Evolutionary conservation across 75 land plant species (phyloP), one percentile per base, ranked within the genome.

Genomic region (Adiantum capillusveneris): DNA sequence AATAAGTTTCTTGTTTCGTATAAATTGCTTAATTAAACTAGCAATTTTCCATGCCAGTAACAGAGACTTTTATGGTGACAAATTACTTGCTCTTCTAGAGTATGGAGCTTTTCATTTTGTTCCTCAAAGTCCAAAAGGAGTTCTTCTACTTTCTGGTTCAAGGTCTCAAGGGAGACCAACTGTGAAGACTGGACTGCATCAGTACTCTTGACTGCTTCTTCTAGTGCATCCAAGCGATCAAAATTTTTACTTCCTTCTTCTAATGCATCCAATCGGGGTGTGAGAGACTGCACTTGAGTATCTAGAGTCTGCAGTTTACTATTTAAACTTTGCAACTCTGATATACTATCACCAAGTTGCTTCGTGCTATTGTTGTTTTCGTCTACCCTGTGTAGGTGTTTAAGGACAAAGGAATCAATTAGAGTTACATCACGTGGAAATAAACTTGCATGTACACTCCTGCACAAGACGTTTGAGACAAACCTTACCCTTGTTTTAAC

Each of bases 71-170:
- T n/a, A 28, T 21, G 14, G 29, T 18, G 27, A 56, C 12, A 13
- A 3, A 44, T 43, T 30, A 66, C 69, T 58, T 66, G 61, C 25
- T 25, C 55, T 30, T 57, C 69, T 16, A 66, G 53, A 17, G 41
- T 13, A 29, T 66, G 58, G 28, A 66, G 44, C 29, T 48, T 49
- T 2, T 66, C 62, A 43, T 59, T 57, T 25, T 57, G 51, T 13
- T 58, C 69, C 1, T 26, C 34, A 20, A 53, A 25, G 29, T 53
- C 55, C 29, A 26, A 18, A 26, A 53, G 55, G 3, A 53, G 14
- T 1, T 3, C 55, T 3, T 53, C 55, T 19, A 53, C 28, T 26
- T 53, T 53, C 24, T 22, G 25, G 25, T 25, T 53, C 1, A 53
- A 14, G 24, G 12, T 53, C 28, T 53, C 55, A 53, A 53, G 55